Percentiles rank a stretch among this genome's conserved stretches.
These are phyloP conservation scores for Thraustotheca clavata DNA, from an alignment of 352 stramenopile species.

Conservation along the genomic window DNA sequence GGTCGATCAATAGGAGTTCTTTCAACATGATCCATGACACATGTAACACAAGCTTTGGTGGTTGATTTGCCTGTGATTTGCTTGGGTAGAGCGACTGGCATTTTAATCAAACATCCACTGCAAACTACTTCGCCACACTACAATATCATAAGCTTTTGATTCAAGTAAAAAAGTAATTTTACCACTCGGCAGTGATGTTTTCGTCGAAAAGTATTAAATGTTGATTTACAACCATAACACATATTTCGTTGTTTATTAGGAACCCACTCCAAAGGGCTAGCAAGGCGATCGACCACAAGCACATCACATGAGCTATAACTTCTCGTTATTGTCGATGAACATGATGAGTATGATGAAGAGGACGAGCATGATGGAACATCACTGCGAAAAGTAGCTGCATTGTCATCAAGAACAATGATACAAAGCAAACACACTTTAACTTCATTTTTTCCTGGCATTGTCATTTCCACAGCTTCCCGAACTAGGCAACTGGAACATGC, in stretches of 20 bases:
- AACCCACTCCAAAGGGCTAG: constrained; percentile 11
- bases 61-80: constrained; percentile 7
- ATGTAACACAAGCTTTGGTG: constrained; percentile 13
- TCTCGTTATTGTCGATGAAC: background rate
- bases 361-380: constrained; percentile 1
- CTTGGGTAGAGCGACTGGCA: background rate
- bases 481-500: constrained; percentile 66
- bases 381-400: background rate
- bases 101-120: background rate
- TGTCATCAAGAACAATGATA: background rate
- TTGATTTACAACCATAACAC: constrained; percentile 9
- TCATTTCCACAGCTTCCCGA: background rate
- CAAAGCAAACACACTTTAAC: background rate
- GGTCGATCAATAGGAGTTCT: background rate
- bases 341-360: background rate
- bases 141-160: background rate
- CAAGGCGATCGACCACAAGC: background rate
- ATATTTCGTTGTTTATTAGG: background rate
- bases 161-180: background rate
- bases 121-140: constrained; percentile 22
- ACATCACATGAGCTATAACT: background rate
- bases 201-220: constrained; percentile 7
- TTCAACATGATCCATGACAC: constrained; percentile 4
- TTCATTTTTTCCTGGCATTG: background rate
- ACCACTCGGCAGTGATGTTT: constrained; percentile 22